phyloP scores from a whole-genome alignment of 2,329 filamentous ascomycete species.

The Botrytis hyacinthi region DNA sequence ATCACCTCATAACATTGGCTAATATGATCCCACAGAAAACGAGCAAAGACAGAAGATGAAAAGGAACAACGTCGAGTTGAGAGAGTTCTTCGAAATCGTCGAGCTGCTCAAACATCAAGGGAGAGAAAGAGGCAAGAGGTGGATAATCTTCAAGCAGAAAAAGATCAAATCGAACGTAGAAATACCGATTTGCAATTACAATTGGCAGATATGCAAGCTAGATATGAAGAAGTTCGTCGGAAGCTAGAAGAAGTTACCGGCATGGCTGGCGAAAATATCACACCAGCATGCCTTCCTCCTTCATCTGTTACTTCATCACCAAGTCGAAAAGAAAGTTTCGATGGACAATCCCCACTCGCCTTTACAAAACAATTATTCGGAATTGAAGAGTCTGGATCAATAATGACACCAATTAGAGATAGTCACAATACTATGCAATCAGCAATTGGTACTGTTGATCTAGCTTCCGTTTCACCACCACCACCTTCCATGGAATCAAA shows the following conservation, averaged over 20 bases:
- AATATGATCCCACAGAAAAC: conserved; percentile 61
- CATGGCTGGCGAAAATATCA: conserved; percentile 28
- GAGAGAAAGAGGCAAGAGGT: conserved; percentile 68
- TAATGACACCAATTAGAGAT: conserved; percentile 31
- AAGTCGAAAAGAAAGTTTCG: conserved; percentile 44
- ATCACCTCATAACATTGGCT: conserved; percentile 23
- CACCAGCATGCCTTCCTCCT: conserved; percentile 43
- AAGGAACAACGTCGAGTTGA: conserved; percentile 98
- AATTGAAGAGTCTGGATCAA: conserved; percentile 40
- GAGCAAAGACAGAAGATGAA: conserved; percentile 97
- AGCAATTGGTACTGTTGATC: conserved; percentile 55
- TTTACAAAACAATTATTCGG: conserved; percentile 59
- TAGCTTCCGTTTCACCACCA: conserved; percentile 57
- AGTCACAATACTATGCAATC: conserved; percentile 34
- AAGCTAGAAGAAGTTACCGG: conserved; percentile 33
- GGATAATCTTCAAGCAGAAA: conserved; percentile 72
- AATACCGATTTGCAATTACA: conserved; percentile 69
- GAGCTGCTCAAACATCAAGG: conserved; percentile 92
- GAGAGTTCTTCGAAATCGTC: conserved; percentile 92
- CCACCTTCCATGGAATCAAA: conserved; percentile 47
- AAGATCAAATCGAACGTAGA: conserved; percentile 63
- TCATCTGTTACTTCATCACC: conserved; percentile 45
- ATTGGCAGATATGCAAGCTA: conserved; percentile 43
- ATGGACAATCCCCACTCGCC: conserved; percentile 46
- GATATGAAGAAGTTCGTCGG: conserved; percentile 33